phyloP scores from a whole-genome alignment of 352 stramenopile species.

The Phytopythium mirpurense region DNA sequence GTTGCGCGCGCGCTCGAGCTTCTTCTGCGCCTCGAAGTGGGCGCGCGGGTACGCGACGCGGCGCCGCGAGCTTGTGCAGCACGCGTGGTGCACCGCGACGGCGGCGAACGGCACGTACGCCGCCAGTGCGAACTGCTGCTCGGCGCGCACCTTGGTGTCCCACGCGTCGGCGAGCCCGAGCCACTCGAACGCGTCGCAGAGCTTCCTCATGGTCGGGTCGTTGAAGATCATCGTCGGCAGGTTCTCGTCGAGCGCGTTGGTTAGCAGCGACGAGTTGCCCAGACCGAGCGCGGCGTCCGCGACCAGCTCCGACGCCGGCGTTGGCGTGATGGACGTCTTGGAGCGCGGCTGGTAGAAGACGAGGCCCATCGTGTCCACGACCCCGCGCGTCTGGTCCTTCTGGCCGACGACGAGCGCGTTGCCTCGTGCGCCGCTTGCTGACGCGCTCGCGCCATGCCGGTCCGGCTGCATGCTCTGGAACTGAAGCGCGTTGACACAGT shows the following conservation, averaged over 20 bases:
- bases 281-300: slow-evolving; percentile 64
- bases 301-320: slow-evolving; percentile 40
- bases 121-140: slow-evolving; percentile 72
- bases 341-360: slow-evolving; percentile 67
- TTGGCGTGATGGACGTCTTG: slow-evolving; percentile 32
- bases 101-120: slow-evolving; percentile 71
- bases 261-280: slow-evolving; percentile 72
- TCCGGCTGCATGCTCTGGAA: slow-evolving; percentile 78
- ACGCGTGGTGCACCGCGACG: slow-evolving; percentile 59
- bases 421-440: slow-evolving; percentile 10
- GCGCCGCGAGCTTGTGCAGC: slow-evolving; percentile 66
- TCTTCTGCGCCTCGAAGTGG: slow-evolving; percentile 52
- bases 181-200: slow-evolving; percentile 80
- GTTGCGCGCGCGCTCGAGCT: slow-evolving; percentile 52
- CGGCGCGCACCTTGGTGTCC: slow-evolving; percentile 43
- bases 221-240: slow-evolving; percentile 86
- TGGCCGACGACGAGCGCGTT: slow-evolving; percentile 36
- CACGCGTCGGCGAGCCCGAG: slow-evolving; percentile 75
- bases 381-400: slow-evolving; percentile 53
- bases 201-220: slow-evolving; percentile 85
- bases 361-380: slow-evolving; percentile 65
- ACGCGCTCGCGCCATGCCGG: neutral
- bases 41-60: slow-evolving; percentile 68
- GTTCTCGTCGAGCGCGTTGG: slow-evolving; percentile 89
- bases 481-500: slow-evolving; percentile 95